Percentiles rank a stretch among this genome's conserved stretches.
These are phyloP conservation scores for Gossypium lobatum DNA, from an alignment of 441 rosid genomes.

Conservation along the genomic window DNA sequence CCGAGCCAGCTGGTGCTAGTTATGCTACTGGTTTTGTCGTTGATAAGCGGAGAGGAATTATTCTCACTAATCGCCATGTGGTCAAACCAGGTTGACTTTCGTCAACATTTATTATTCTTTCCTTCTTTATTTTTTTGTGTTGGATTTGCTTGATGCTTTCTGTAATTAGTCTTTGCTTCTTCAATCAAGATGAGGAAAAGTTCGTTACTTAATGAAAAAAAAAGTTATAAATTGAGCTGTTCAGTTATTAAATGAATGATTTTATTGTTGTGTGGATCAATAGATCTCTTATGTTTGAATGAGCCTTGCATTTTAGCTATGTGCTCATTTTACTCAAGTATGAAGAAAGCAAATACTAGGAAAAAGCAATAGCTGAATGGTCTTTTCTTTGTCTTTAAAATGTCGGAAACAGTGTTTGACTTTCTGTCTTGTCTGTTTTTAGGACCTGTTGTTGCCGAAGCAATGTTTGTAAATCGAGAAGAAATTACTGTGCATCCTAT, in stretches of 20 bases:
- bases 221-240: background rate
- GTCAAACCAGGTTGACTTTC: slow-evolving; percentile 69
- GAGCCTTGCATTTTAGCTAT: background rate
- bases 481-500: slow-evolving; percentile 79
- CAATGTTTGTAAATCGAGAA: slow-evolving; percentile 90
- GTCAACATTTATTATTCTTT: background rate
- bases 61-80: slow-evolving; percentile 96
- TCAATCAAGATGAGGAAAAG: background rate
- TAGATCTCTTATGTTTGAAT: background rate
- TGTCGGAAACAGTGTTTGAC: background rate
- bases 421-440: slow-evolving; percentile 15
- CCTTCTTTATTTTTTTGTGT: background rate
- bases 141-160: background rate
- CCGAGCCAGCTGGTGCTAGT: slow-evolving; percentile 66
- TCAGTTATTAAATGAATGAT: slow-evolving; percentile 5
- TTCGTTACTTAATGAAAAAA: background rate
- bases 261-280: background rate
- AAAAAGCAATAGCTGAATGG: background rate
- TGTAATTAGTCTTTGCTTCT: background rate
- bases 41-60: slow-evolving; percentile 82
- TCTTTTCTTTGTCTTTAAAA: background rate
- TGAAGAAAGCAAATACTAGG: background rate
- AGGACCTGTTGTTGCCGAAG: slow-evolving; percentile 98
- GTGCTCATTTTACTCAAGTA: background rate
- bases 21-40: slow-evolving; percentile 87